Percentiles rank a stretch among this genome's conserved stretches.
These are phyloP conservation scores for Euclidium syriacum DNA, from an alignment of 345 rosid genomes.

Conservation along the genomic window DNA sequence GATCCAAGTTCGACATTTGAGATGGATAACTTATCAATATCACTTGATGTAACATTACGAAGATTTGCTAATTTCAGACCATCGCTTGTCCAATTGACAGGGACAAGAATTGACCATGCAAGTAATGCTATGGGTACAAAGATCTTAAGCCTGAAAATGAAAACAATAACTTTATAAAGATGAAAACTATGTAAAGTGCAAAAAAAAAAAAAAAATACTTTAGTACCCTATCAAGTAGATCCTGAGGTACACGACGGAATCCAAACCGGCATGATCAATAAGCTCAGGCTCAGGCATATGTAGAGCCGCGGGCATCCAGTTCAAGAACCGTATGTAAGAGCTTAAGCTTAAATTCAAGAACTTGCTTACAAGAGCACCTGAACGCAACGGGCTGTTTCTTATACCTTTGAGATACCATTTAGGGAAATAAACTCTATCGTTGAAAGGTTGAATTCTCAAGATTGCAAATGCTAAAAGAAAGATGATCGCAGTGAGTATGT, in stretches of 20 bases:
- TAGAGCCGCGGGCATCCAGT: conserved; percentile 92
- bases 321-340: conserved; percentile 64
- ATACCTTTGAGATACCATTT: conserved; percentile 96
- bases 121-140: conserved; percentile 70
- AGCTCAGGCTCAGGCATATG: conserved; percentile 93
- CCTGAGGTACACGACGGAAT: conserved; percentile 89
- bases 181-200: not conserved
- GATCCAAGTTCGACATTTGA: conserved; percentile 67
- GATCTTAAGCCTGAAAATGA: conserved; percentile 67
- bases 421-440: conserved; percentile 90
- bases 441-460: conserved; percentile 87
- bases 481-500: conserved; percentile 64
- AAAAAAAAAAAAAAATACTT: conserved; percentile 1
- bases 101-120: conserved; percentile 80
- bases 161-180: not conserved
- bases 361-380: conserved; percentile 54
- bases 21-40: conserved; percentile 87
- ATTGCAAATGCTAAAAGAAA: conserved; percentile 83
- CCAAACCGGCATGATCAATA: conserved; percentile 92
- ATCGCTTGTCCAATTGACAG: conserved; percentile 66
- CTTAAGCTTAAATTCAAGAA: conserved; percentile 72
- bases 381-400: conserved; percentile 57
- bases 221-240: conserved; percentile 88
- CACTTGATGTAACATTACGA: conserved; percentile 63
- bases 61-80: conserved; percentile 40